These are phyloP conservation scores for Colletotrichum sp. DNA, from an alignment of 2,329 filamentous ascomycete genomes.

Conservation along the genomic window DNA sequence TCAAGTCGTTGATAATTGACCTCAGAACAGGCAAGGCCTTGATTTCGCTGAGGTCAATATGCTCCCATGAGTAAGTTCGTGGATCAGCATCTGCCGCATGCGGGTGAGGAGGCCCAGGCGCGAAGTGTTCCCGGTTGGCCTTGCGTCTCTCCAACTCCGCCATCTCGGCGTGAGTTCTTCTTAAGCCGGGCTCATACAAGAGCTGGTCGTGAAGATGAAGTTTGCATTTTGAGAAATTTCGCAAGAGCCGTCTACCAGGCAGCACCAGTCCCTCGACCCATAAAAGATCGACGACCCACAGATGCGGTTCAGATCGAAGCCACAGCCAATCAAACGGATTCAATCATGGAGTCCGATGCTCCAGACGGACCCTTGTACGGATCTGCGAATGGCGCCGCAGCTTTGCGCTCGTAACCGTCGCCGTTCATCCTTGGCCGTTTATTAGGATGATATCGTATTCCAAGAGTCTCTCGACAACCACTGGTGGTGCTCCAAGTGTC, in stretches of 20 bases:
- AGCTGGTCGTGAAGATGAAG: neutral
- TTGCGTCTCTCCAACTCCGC: neutral
- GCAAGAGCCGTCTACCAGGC: neutral
- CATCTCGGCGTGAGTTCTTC: neutral
- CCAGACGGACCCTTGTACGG: too few species aligned
- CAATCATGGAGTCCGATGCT: neutral
- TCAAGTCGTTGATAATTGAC: neutral
- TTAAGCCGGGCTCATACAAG: neutral
- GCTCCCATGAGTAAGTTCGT: neutral
- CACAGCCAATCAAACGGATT: neutral
- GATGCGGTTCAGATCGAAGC: neutral
- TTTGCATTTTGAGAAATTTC: neutral
- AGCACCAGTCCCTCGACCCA: neutral
- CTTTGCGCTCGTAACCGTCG: too few species aligned
- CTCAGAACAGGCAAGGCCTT: neutral
- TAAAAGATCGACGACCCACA: neutral
- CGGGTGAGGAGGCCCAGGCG: neutral
- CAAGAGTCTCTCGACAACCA: too few species aligned
- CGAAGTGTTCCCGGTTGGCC: neutral
- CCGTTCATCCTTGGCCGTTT: too few species aligned
- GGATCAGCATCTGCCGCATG: neutral
- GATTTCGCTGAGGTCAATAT: neutral
- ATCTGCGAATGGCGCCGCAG: too few species aligned
- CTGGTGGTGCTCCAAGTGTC: too few species aligned
- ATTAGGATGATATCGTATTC: too few species aligned